These are phyloP conservation scores for Tuber microsphaerosporum DNA, from an alignment of 495 filamentous ascomycete genomes.

Conservation along the genomic window DNA sequence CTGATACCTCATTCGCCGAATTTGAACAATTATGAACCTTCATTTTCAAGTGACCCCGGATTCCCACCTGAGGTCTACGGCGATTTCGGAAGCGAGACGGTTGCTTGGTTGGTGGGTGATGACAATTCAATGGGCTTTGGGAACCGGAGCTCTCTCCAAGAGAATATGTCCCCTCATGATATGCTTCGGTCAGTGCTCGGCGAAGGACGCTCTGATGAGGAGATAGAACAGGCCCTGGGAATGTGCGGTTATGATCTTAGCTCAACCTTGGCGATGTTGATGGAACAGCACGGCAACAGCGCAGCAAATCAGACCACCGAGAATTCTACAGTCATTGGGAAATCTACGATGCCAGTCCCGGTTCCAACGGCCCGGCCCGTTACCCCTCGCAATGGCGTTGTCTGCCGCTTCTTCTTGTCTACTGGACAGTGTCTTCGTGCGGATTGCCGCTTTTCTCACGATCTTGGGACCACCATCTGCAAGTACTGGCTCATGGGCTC, in stretches of 20 bases:
- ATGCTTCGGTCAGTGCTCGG: constrained; percentile 93
- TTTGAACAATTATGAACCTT: constrained; percentile 75
- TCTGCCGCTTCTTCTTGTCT: constrained; percentile 93
- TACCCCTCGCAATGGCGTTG: constrained; percentile 74
- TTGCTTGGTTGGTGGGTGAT: constrained; percentile 93
- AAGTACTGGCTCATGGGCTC: constrained; percentile 99
- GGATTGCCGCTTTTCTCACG: constrained; percentile 95
- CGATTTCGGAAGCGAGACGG: constrained; percentile 84
- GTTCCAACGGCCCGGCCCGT: constrained; percentile 50
- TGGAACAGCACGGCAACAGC: constrained; percentile 49
- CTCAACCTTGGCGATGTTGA: constrained; percentile 77
- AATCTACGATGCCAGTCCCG: constrained; percentile 70
- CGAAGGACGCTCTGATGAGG: constrained; percentile 80
- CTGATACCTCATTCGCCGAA: constrained; percentile 92
- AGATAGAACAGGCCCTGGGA: constrained; percentile 83
- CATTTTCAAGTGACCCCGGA: constrained; percentile 57
- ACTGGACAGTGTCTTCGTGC: constrained; percentile 87
- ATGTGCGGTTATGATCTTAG: constrained; percentile 87
- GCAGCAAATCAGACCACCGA: constrained; percentile 47
- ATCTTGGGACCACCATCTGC: constrained; percentile 91
- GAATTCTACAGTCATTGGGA: constrained; percentile 67
- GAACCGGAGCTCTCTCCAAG: constrained; percentile 54
- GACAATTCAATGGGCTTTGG: constrained; percentile 71
- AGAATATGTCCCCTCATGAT: constrained; percentile 96
- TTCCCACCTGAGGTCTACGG: constrained; percentile 79